These are phyloP conservation scores for Penicillium paradoxum DNA, from an alignment of 495 filamentous ascomycete species.

Conservation along the genomic window DNA sequence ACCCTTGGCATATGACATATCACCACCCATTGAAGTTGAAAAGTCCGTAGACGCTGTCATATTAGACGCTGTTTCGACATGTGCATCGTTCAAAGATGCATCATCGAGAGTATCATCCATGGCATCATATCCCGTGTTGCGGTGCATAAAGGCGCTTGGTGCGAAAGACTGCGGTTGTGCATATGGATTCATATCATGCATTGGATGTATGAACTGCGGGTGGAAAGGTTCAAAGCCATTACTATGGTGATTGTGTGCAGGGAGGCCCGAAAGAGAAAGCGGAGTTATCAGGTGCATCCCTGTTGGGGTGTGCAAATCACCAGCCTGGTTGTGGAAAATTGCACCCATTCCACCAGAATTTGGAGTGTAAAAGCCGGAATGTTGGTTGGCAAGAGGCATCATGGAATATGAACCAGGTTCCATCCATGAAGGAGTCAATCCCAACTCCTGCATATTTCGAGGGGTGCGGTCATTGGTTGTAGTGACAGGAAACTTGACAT, in stretches of 20 bases:
- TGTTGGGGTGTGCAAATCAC: constrained; percentile 85
- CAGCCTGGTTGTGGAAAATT: constrained; percentile 75
- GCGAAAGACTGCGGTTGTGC: constrained; percentile 63
- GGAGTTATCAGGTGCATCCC: constrained; percentile 77
- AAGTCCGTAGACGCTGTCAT: constrained; percentile 24
- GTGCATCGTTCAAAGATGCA: constrained; percentile 50
- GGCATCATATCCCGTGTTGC: constrained; percentile 69
- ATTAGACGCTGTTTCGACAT: constrained; percentile 31
- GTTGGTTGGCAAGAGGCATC: constrained; percentile 68
- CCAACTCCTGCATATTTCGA: constrained; percentile 70
- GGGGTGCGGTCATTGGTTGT: constrained; percentile 64
- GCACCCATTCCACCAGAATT: constrained; percentile 81
- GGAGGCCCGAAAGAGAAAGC: constrained; percentile 69
- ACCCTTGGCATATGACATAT: constrained; percentile 25
- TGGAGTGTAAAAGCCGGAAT: constrained; percentile 81
- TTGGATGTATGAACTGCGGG: constrained; percentile 60
- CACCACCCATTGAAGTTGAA: constrained; percentile 16
- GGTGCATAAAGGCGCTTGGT: constrained; percentile 74
- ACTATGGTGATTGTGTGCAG: constrained; percentile 32
- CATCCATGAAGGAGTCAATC: constrained; percentile 81
- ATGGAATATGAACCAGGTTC: constrained; percentile 82
- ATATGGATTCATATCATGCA: constrained; percentile 72
- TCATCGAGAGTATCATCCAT: constrained; percentile 63
- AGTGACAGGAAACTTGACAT: constrained; percentile 54
- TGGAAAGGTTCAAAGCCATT: constrained; percentile 53